Evolutionary conservation across 2,329 filamentous ascomycete genomes (phyloP).

Genomic region (Alternaria angustiovoidea): DNA sequence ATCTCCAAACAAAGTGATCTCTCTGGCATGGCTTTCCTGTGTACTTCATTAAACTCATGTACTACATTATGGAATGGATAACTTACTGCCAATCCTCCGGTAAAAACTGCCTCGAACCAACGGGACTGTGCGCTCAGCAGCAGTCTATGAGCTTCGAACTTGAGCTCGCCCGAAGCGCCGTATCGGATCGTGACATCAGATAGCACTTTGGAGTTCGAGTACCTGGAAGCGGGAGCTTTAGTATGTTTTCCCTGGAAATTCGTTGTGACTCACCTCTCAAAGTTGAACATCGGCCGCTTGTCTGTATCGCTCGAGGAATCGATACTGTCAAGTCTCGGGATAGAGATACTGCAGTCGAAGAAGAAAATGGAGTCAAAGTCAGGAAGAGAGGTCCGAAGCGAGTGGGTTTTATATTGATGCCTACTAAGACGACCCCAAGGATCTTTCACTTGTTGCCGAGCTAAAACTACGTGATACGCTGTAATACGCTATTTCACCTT

Average conservation of each 20-base stretch:
- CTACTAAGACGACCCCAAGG: not conserved
- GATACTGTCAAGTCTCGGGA: not conserved
- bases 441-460: not conserved
- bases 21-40: too few species aligned
- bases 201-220: too few species aligned
- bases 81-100: not conserved
- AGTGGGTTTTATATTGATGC: not conserved
- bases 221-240: fast-evolving
- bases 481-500: not conserved
- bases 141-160: not conserved
- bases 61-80: fast-evolving
- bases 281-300: too few species aligned
- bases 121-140: not conserved
- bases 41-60: too few species aligned
- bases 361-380: not conserved
- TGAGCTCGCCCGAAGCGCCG: too few species aligned
- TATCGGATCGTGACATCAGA: too few species aligned
- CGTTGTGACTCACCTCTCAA: too few species aligned
- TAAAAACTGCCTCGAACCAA: not conserved
- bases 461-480: too few species aligned
- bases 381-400: too few species aligned
- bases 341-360: not conserved
- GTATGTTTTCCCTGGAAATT: fast-evolving
- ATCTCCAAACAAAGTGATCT: not conserved
- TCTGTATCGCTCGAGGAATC: not conserved